Conservation (phyloP, 495 filamentous ascomycete genomes). For the Evansstolkia leycettana region DNA sequence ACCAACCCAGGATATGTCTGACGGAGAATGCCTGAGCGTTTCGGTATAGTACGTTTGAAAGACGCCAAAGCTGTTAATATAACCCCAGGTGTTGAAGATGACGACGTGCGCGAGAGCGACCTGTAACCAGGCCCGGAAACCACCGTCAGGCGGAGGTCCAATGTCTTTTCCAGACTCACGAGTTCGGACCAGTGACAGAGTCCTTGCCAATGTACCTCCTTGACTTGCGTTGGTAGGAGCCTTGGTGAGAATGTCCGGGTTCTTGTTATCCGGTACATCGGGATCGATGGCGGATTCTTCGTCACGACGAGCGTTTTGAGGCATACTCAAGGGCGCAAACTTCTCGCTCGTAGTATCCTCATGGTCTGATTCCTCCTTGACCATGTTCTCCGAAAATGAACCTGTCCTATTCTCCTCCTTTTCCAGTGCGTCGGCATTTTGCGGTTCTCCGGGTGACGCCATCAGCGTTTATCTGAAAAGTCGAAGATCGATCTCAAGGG, state of each 20-base stretch:
- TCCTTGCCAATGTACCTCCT: constrained; percentile 9
- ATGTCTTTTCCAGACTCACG: constrained; percentile 38
- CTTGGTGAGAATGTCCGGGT: background rate
- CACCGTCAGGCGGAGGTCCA: constrained; percentile 40
- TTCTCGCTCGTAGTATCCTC: background rate
- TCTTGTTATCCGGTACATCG: background rate
- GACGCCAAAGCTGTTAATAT: constrained; percentile 64
- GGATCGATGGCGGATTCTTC: background rate
- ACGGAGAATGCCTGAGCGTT: constrained; percentile 36
- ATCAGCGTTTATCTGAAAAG: too few relatives aligned
- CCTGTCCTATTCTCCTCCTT: too few relatives aligned
- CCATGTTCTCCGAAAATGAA: too few relatives aligned
- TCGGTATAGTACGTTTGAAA: constrained; percentile 70
- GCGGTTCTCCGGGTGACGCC: too few relatives aligned
- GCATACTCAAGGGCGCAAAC: background rate
- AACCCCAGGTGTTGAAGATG: constrained; percentile 66
- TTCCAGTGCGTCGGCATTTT: too few relatives aligned
- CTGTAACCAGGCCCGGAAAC: constrained; percentile 53
- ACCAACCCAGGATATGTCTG: constrained; percentile 66
- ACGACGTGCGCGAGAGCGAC: constrained; percentile 53
- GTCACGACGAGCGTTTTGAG: background rate
- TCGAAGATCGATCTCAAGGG: too few relatives aligned
- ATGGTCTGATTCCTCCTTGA: background rate
- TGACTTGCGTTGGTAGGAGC: background rate
- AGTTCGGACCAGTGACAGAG: constrained; percentile 30